phyloP scores from a whole-genome alignment of 1,139 yeast species.

The Saccharomyces hybrid region DNA sequence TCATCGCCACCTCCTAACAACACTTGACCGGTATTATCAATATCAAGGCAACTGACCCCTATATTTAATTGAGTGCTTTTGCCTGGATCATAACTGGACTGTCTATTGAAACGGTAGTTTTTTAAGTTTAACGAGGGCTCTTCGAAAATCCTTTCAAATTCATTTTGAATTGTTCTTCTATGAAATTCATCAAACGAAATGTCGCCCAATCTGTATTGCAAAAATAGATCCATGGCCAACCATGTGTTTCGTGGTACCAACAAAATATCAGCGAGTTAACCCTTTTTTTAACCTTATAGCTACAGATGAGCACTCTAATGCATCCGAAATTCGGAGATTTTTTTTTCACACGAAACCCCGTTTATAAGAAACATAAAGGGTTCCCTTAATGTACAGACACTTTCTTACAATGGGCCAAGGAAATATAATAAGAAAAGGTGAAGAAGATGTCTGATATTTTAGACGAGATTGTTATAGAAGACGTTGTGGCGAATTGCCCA shows the following conservation, averaged over 20 bases:
- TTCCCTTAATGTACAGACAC: not conserved
- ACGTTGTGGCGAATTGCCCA: slow-evolving; percentile 32
- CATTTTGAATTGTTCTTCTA: not conserved
- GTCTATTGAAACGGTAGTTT: not conserved
- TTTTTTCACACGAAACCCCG: not conserved
- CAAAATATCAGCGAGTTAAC: too few species aligned
- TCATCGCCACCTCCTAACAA: slow-evolving; percentile 73
- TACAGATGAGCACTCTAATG: not conserved
- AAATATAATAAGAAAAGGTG: not conserved
- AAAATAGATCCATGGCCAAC: not conserved
- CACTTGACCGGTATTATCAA: slow-evolving; percentile 48
- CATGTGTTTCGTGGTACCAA: too few species aligned
- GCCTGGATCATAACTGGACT: not conserved
- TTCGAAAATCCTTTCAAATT: not conserved
- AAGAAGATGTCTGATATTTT: slow-evolving; percentile 13
- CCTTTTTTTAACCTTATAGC: too few species aligned
- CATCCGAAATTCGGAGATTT: not conserved
- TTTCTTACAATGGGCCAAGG: not conserved
- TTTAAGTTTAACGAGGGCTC: not conserved
- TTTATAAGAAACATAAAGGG: not conserved
- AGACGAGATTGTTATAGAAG: slow-evolving; percentile 23
- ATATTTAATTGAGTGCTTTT: slow-evolving; percentile 4
- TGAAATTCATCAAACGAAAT: not conserved
- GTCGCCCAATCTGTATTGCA: not conserved
- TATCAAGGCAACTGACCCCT: slow-evolving; percentile 49